These are phyloP conservation scores for Quercus robur DNA, from an alignment of 306 rosid genomes.

Conservation along the genomic window DNA sequence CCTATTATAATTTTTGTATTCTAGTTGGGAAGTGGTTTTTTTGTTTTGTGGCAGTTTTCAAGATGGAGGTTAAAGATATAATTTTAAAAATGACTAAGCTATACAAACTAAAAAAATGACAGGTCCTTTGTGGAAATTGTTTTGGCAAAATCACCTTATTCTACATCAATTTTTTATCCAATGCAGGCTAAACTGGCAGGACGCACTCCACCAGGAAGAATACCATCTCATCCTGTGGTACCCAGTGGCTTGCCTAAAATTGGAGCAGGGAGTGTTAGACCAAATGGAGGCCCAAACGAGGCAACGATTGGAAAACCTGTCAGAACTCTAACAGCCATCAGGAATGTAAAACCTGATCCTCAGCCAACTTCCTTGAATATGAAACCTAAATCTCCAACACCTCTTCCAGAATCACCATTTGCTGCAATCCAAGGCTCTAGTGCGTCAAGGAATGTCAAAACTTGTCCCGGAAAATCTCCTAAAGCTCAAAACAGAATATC, in stretches of 20 bases:
- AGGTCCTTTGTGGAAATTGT: not conserved
- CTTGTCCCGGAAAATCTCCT: conserved; percentile 19
- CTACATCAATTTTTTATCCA: conserved; percentile 5
- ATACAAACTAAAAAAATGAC: not conserved
- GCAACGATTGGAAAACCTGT: conserved; percentile 47
- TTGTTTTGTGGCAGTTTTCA: not conserved
- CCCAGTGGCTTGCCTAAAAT: conserved; percentile 52
- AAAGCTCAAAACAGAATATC: conserved; percentile 16
- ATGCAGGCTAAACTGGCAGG: conserved; percentile 56
- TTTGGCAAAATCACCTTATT: conserved; percentile 9
- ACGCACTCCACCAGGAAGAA: conserved; percentile 58
- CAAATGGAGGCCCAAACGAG: conserved; percentile 47
- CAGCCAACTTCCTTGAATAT: conserved; percentile 22
- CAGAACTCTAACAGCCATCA: conserved; percentile 29
- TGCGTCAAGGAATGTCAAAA: conserved; percentile 30
- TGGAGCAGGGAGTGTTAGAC: conserved; percentile 33
- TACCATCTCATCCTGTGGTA: conserved; percentile 39
- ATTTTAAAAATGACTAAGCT: conserved; percentile 6
- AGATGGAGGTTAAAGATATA: not conserved
- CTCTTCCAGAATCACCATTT: conserved; percentile 36
- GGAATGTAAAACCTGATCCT: conserved; percentile 24
- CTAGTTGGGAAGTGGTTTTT: conserved; percentile 16
- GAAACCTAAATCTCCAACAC: conserved; percentile 26
- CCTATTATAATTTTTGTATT: conserved; percentile 9
- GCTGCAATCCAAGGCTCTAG: conserved; percentile 26